Percentiles rank a stretch among this genome's conserved stretches.
These are phyloP conservation scores for Fusarium sp. DNA, from an alignment of 2,329 filamentous ascomycete species.

Conservation along the genomic window DNA sequence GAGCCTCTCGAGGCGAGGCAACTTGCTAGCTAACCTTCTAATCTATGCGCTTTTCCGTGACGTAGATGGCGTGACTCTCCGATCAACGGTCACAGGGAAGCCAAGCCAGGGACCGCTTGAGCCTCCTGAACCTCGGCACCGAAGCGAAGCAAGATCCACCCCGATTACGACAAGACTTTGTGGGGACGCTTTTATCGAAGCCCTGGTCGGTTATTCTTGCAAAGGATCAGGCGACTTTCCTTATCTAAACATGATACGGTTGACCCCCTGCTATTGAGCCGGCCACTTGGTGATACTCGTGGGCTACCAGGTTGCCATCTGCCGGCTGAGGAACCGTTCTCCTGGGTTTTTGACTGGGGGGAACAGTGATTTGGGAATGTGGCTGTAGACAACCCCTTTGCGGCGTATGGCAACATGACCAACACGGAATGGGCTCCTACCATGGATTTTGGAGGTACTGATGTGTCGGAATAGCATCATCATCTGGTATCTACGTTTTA, in stretches of 20 bases:
- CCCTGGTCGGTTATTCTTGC: neutral
- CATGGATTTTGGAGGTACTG: neutral
- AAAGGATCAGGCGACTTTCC: neutral
- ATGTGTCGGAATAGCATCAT: neutral
- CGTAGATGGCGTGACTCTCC: neutral
- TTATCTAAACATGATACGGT: neutral
- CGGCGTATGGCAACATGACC: neutral
- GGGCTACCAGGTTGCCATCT: neutral
- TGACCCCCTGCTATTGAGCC: neutral
- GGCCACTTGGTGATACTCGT: neutral
- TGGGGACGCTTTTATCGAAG: neutral
- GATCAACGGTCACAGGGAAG: neutral
- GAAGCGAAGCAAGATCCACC: neutral
- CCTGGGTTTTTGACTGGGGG: neutral
- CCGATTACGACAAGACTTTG: neutral
- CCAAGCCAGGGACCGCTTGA: neutral
- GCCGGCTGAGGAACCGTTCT: neutral
- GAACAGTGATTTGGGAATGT: neutral
- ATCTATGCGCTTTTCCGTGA: neutral
- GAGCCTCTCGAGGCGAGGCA: neutral
- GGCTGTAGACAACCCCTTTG: neutral
- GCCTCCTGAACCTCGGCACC: neutral
- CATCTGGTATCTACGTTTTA: neutral
- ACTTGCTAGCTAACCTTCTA: neutral
- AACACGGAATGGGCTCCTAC: too few relatives aligned